These are phyloP conservation scores for Metschnikowia anglica DNA, from an alignment of 805 yeast genomes.

Conservation along the genomic window DNA sequence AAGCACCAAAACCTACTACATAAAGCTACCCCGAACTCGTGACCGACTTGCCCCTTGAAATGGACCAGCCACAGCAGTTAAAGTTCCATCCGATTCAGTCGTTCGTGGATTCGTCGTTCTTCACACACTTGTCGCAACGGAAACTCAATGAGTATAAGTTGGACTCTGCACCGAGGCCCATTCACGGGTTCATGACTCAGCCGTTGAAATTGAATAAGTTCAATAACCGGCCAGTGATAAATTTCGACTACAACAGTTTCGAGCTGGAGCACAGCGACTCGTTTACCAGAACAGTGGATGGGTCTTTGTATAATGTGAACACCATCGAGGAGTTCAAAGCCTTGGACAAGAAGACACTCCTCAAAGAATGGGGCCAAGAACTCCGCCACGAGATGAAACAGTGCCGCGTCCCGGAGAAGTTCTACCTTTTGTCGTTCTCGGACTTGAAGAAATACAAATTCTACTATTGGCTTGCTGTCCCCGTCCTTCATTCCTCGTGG, in stretches of 20 bases:
- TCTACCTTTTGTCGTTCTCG: conserved; percentile 60
- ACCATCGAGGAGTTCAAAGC: conserved; percentile 82
- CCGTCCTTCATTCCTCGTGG: conserved; percentile 62
- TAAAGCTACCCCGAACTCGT: not conserved
- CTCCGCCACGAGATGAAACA: conserved; percentile 14
- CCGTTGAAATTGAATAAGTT: conserved; percentile 36
- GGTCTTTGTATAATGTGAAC: conserved; percentile 58
- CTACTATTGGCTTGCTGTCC: conserved; percentile 87
- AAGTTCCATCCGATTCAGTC: conserved; percentile 58
- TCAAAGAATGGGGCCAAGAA: conserved; percentile 42
- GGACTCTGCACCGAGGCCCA: conserved; percentile 44
- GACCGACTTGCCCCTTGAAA: too few species aligned
- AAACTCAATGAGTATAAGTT: conserved; percentile 75
- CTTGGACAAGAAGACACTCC: conserved; percentile 58
- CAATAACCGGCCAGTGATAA: conserved; percentile 35
- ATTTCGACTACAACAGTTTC: conserved; percentile 36
- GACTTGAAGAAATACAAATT: conserved; percentile 88
- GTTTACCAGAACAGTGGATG: conserved; percentile 25
- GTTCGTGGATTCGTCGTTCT: conserved; percentile 84
- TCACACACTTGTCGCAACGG: conserved; percentile 66
- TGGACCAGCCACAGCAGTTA: conserved; percentile 10
- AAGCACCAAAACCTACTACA: not conserved
- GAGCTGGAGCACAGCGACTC: conserved; percentile 13
- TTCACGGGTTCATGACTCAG: conserved; percentile 46
- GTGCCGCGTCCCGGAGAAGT: conserved; percentile 35